Evolutionary conservation across 2,329 filamentous ascomycete genomes (phyloP).

Genomic region (Colletotrichum sp.): DNA sequence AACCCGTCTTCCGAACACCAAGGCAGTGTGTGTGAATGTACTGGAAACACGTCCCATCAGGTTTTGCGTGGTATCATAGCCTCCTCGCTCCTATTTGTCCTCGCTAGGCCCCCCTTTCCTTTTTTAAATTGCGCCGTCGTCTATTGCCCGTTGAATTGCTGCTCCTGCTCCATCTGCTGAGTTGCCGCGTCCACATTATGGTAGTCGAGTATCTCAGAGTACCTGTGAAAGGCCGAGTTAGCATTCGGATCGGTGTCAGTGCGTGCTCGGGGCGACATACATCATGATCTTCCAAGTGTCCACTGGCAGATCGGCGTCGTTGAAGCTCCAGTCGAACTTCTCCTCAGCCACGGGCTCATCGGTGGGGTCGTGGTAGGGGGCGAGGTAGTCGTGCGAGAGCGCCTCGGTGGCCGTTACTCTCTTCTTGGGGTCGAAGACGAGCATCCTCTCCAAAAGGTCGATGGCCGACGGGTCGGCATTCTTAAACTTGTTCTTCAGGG

Average conservation of each 20-base stretch:
- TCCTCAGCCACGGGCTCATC: constrained; percentile 95
- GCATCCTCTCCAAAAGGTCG: constrained; percentile 93
- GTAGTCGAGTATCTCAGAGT: constrained; percentile 98
- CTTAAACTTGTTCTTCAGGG: constrained; percentile 88
- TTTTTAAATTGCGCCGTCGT: background rate
- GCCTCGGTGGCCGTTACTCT: constrained; percentile 87
- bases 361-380: constrained; percentile 95
- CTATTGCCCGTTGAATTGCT: constrained; percentile 42
- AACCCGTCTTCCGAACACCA: constrained; percentile 22
- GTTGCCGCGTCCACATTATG: constrained; percentile 80
- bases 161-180: constrained; percentile 27
- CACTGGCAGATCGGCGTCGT: constrained; percentile 94
- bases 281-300: constrained; percentile 99
- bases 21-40: constrained; percentile 21
- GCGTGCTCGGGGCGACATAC: constrained; percentile 57
- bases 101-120: background rate
- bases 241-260: background rate
- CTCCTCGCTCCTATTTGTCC: constrained; percentile 11
- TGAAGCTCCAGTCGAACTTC: constrained; percentile 99
- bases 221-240: constrained; percentile 62
- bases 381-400: constrained; percentile 89
- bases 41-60: constrained; percentile 19
- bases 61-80: constrained; percentile 25
- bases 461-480: constrained; percentile 88
- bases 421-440: constrained; percentile 98